Evolutionary conservation across 2,329 filamentous ascomycete species (phyloP).

Genomic region (Xylariales sp.): DNA sequence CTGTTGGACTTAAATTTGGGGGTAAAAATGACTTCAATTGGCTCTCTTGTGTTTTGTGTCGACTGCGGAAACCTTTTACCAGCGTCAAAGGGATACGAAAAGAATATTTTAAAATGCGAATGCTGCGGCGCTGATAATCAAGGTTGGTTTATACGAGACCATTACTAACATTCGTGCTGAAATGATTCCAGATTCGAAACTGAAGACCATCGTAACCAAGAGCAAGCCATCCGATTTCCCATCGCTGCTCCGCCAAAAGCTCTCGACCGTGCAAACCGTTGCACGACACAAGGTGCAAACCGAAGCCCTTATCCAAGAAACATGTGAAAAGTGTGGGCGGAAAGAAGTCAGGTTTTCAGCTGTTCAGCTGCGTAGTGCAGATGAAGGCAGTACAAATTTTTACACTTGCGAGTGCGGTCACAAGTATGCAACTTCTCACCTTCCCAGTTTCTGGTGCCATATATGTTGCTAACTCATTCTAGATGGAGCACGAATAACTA

Average conservation of each 20-base stretch:
- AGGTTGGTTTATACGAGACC: constrained; percentile 50
- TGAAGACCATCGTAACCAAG: constrained; percentile 65
- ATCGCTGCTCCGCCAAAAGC: constrained; percentile 80
- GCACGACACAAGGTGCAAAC: constrained; percentile 73
- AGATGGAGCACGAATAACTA: constrained; percentile 49
- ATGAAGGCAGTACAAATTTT: constrained; percentile 92
- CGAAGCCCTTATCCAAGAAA: constrained; percentile 51
- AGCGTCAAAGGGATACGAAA: constrained; percentile 69
- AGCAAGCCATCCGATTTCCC: constrained; percentile 92
- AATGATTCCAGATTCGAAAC: constrained; percentile 4
- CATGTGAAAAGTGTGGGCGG: constrained; percentile 76
- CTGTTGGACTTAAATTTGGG: background rate
- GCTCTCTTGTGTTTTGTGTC: constrained; percentile 86
- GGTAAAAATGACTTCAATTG: constrained; percentile 74
- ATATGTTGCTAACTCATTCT: constrained; percentile 4
- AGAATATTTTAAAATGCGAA: constrained; percentile 75
- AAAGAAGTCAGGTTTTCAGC: constrained; percentile 82
- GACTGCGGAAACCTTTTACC: constrained; percentile 90
- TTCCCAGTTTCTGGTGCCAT: background rate
- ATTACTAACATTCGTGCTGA: background rate
- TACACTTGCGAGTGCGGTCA: constrained; percentile 84
- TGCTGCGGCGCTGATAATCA: constrained; percentile 81
- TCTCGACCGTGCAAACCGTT: constrained; percentile 80
- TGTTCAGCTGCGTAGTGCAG: constrained; percentile 83
- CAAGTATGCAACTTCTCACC: constrained; percentile 53